Percentiles rank a stretch among this genome's conserved stretches.
phyloP scores from a whole-genome alignment of 129 eudicot species.

The Logfia minima region DNA sequence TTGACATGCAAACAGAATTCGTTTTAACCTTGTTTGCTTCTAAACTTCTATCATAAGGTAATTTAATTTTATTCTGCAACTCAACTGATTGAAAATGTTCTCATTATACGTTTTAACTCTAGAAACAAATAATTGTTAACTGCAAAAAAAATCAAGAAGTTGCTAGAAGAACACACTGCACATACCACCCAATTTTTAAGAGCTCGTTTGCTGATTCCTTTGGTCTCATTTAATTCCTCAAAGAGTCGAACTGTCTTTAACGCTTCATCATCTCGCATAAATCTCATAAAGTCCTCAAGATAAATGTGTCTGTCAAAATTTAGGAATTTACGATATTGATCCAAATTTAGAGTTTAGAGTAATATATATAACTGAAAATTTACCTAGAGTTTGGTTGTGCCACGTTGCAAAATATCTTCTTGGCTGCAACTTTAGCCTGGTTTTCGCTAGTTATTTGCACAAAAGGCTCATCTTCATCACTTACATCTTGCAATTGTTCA shows the following conservation, averaged over 20 bases:
- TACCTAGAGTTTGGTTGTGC: slow-evolving; percentile 72
- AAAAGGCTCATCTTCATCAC: slow-evolving; percentile 50
- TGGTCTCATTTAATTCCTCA: slow-evolving; percentile 43
- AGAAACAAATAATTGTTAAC: too few species aligned
- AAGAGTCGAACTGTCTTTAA: slow-evolving; percentile 48
- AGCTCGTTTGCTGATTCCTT: slow-evolving; percentile 47
- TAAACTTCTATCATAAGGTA: too few species aligned
- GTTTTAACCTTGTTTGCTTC: too few species aligned
- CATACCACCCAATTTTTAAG: slow-evolving; percentile 67
- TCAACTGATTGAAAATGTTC: too few species aligned
- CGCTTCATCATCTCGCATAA: slow-evolving; percentile 59
- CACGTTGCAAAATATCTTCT: slow-evolving; percentile 66
- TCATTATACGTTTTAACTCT: too few species aligned
- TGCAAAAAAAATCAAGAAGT: not conserved
- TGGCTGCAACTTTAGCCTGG: slow-evolving; percentile 78
- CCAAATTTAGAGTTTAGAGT: not conserved
- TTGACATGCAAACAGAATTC: too few species aligned
- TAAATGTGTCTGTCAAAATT: slow-evolving; percentile 37
- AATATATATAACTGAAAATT: slow-evolving; percentile 8
- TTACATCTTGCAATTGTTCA: slow-evolving; percentile 50
- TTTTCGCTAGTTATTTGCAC: slow-evolving; percentile 61
- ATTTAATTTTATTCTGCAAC: too few species aligned
- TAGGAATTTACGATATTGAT: not conserved
- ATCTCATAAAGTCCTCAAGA: slow-evolving; percentile 53
- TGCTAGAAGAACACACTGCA: not conserved